Base-by-base conservation (phyloP, 23 red algal genomes). In the Pyropia haitanensis region DNA sequence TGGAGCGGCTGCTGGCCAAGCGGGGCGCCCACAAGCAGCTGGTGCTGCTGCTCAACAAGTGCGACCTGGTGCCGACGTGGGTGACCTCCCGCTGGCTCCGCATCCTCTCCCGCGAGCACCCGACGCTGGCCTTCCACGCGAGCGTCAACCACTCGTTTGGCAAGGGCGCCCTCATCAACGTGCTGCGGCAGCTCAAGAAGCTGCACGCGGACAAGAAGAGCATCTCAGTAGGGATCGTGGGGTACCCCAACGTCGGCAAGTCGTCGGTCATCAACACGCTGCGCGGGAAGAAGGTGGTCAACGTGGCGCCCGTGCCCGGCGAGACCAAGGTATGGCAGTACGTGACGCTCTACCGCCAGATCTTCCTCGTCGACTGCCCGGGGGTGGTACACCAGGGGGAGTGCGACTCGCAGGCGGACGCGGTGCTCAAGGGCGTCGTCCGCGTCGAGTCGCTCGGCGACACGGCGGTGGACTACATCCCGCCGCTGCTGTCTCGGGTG, bases 281-380 rank as follows among this genome's bases (percentile, higher is more conserved):
- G 33, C 58, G 81, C 27, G 83, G 79, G 28, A 87, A 96, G 57
- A 96, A 90, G 68, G 92, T 96, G 49, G 86, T 82, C 2, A 83
- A 83, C 12, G 92, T 83, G 14, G 92, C 92, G 21, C 92, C 92
- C 18, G 53, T 96, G 57, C 92, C 92, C 49, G 92, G 92, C 17
- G 92, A 96, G 55, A 96, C 92, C 19, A 96, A 96, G 60, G 92
- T 96, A 3, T 96, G 92, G 92, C 92, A 96, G 70, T 96, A 96
- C 67, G 82, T 96, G 10, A 96, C 92, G 29, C 64, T 96, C 54
- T 90, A 90, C 31, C 75, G 82, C 8, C 76, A 76, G 19, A 78
- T 96, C 25, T 96, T 84, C 71, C 87, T 96, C 46, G 76, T 96
- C 15, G 92, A 96, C 68, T 96, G 92, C 71, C 92, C 92, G 2